These are phyloP conservation scores for Corylus avellana DNA, from an alignment of 306 rosid species.

Conservation along the genomic window DNA sequence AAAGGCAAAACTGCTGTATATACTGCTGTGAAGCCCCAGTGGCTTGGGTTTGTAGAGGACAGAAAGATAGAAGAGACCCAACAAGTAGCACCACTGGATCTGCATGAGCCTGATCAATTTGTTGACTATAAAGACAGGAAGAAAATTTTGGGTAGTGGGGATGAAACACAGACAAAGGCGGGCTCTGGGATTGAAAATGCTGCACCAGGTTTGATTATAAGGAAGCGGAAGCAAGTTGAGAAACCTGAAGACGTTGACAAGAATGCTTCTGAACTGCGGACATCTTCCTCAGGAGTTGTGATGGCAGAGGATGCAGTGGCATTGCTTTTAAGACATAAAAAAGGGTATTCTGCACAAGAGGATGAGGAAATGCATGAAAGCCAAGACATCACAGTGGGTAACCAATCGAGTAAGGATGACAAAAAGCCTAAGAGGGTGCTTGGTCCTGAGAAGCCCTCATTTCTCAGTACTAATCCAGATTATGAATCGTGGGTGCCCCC, in stretches of 20 bases:
- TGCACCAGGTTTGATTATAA: conserved; percentile 82
- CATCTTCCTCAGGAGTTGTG: conserved; percentile 53
- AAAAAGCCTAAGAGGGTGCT: conserved; percentile 68
- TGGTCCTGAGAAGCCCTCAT: conserved; percentile 89
- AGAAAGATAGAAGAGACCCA: conserved; percentile 47
- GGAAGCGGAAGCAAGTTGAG: conserved; percentile 77
- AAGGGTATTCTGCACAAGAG: conserved; percentile 55
- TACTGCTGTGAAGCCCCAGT: conserved; percentile 70
- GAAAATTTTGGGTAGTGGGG: conserved; percentile 45
- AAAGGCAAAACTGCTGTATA: conserved; percentile 51
- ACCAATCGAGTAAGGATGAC: conserved; percentile 32
- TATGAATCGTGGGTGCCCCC: conserved; percentile 90
- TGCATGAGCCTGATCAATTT: conserved; percentile 58
- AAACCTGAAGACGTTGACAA: conserved; percentile 35
- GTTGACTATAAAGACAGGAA: conserved; percentile 90
- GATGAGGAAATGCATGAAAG: conserved; percentile 43
- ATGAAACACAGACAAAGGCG: conserved; percentile 25
- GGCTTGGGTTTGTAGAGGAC: conserved; percentile 83
- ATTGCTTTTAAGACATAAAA: conserved; percentile 72
- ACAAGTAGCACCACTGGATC: conserved; percentile 40
- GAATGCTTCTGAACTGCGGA: conserved; percentile 39
- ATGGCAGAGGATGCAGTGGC: conserved; percentile 95
- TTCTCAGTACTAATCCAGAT: conserved; percentile 52
- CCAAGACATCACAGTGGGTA: conserved; percentile 31
- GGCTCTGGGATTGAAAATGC: conserved; percentile 73